A percentile compares a stretch with the other conserved stretches of the same genome.
Conservation (phyloP, 2,329 filamentous ascomycete genomes). For the Setomelanomma holmii region DNA sequence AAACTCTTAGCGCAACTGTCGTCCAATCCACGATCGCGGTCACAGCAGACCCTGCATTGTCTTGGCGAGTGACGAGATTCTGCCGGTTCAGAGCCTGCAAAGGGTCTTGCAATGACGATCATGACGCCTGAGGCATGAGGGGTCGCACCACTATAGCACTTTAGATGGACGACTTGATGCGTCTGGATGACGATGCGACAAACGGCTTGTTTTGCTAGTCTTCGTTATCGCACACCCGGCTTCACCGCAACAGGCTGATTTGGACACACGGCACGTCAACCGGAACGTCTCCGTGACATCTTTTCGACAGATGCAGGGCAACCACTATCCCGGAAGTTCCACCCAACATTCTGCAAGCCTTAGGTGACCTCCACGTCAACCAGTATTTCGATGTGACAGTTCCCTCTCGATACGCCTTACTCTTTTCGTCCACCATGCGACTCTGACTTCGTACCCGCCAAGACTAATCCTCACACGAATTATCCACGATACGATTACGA, state of each 20-base stretch:
- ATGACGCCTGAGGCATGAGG: slow-evolving; percentile 38
- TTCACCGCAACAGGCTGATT: not conserved
- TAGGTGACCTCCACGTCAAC: slow-evolving; percentile 6
- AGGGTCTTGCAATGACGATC: slow-evolving; percentile 29
- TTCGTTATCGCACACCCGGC: not conserved
- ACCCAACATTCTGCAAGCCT: slow-evolving; percentile 4
- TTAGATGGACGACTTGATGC: slow-evolving; percentile 1
- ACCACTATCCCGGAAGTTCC: not conserved
- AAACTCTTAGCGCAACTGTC: slow-evolving; percentile 20
- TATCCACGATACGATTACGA: not conserved
- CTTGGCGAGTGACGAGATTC: slow-evolving; percentile 30
- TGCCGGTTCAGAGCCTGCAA: slow-evolving; percentile 24
- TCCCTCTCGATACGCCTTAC: not conserved
- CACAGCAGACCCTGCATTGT: slow-evolving; percentile 34
- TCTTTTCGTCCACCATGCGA: slow-evolving; percentile 5
- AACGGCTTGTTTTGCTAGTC: not conserved
- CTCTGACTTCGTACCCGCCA: slow-evolving; percentile 1
- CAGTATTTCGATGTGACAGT: slow-evolving; percentile 1
- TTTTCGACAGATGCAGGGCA: slow-evolving; percentile 5
- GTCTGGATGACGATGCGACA: slow-evolving; percentile 1
- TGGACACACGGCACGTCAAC: not conserved
- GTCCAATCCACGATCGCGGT: slow-evolving; percentile 26
- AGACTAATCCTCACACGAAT: not conserved
- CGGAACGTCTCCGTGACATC: not conserved
- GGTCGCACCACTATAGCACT: slow-evolving; percentile 13